These are phyloP conservation scores for Grosmannia serpens DNA, from an alignment of 2,329 filamentous ascomycete species.

Conservation along the genomic window DNA sequence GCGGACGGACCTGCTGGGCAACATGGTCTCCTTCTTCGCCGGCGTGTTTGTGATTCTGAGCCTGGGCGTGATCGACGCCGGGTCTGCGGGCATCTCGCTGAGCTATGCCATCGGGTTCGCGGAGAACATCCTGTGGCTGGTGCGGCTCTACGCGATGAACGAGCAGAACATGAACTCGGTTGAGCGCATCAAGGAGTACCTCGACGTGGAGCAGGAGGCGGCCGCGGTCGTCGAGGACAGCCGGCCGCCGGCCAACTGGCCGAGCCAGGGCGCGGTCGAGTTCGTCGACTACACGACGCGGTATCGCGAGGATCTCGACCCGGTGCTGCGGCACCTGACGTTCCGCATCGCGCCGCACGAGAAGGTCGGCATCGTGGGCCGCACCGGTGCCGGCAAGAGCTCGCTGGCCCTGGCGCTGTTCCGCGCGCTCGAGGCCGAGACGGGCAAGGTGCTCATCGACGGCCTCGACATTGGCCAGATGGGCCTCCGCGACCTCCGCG, in stretches of 20 bases:
- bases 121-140: constrained; percentile 93
- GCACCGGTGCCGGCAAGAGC: constrained; percentile 93
- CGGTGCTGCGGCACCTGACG: constrained; percentile 69
- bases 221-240: constrained; percentile 64
- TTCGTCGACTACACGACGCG: constrained; percentile 84
- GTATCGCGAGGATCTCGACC: constrained; percentile 78
- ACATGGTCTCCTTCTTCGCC: constrained; percentile 85
- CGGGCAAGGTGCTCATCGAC: constrained; percentile 82
- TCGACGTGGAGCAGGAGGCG: constrained; percentile 93
- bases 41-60: constrained; percentile 82
- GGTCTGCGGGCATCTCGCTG: constrained; percentile 83
- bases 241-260: constrained; percentile 72
- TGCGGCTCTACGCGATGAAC: constrained; percentile 85
- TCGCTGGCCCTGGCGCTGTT: constrained; percentile 89
- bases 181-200: constrained; percentile 92
- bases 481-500: constrained; percentile 83
- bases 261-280: constrained; percentile 71
- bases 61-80: constrained; percentile 73
- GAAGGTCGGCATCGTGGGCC: constrained; percentile 91
- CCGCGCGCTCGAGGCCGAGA: constrained; percentile 82
- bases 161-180: constrained; percentile 99
- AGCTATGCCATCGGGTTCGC: constrained; percentile 96
- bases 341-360: constrained; percentile 80
- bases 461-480: constrained; percentile 82
- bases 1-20: constrained; percentile 80